Base-by-base conservation (phyloP, 208 protist species). In the Wallacemonas sp. region DNA sequence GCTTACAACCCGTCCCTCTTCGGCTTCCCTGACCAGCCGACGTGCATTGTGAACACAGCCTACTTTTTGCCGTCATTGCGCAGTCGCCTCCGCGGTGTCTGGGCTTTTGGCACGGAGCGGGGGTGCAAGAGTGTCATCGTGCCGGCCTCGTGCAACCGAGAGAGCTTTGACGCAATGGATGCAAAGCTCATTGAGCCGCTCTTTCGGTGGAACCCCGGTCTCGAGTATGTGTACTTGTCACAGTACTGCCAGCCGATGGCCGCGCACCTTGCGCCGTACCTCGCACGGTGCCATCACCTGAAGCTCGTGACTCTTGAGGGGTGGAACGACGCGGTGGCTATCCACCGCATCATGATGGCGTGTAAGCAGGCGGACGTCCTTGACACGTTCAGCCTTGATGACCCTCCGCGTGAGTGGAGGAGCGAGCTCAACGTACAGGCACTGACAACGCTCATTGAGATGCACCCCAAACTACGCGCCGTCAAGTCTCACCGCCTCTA, bases 371-470 rank as follows among this genome's bases (percentile, higher is more conserved):
- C 79, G n/a, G 85, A 96, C 27, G 73, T 87, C 46, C 50, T 96
- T 21, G 91, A 96, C 57, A 82, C 85, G 3, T 93, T 82, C 65
- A 89, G 79, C 44, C 75, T 85, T 3, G 77, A 90, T 64, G 87
- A 95, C 58, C 66, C 71, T 6, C 80, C 79, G 38, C 79, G 85
- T 2, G 63, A 85, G 33, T 96, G 91, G 86, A 85, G 84, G 60
- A 92, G 90, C 72, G 91, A 96, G 70, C 68, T 96, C 1, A 79
- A 83, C 29, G 87, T 96, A 52, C 87, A 96, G 73, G 87, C 91
- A 1, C 82, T 96, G 30, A 79, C 78, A 1, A 93, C 87, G 1
- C 73, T 96, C 6, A 89, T 92, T 61, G 91, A 96, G 78, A 96
- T 96, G 91, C 87, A 96, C 75, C 91, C 91, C 5, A 86, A 84